These are phyloP conservation scores for Saccharomycopsis sp. DNA, from an alignment of 805 yeast species.

Conservation along the genomic window DNA sequence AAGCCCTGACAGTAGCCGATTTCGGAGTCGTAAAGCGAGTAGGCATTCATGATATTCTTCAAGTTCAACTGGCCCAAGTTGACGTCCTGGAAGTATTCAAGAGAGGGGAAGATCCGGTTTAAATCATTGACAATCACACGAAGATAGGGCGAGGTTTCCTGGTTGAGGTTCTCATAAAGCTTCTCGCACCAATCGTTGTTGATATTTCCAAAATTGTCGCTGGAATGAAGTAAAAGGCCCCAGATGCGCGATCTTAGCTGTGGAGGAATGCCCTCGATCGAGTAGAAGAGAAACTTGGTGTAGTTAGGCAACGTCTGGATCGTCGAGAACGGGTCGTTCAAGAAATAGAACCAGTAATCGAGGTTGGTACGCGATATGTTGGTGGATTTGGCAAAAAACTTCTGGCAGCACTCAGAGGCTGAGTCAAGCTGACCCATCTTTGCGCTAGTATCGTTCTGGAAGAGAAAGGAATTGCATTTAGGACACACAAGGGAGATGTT, in stretches of 20 bases:
- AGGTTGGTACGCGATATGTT: slow-evolving; percentile 28
- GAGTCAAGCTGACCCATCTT: slow-evolving; percentile 12
- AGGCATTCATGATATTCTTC: slow-evolving; percentile 53
- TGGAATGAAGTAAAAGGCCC: slow-evolving; percentile 29
- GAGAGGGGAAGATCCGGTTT: slow-evolving; percentile 51
- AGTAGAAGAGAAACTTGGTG: slow-evolving; percentile 37
- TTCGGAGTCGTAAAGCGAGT: slow-evolving; percentile 55
- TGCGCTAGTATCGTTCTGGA: slow-evolving; percentile 25
- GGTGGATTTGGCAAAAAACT: slow-evolving; percentile 15
- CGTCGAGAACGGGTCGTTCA: slow-evolving; percentile 39
- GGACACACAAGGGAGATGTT: slow-evolving; percentile 25
- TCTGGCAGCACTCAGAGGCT: slow-evolving; percentile 23
- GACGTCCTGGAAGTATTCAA: slow-evolving; percentile 40
- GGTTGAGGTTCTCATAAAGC: slow-evolving; percentile 33
- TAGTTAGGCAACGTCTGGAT: slow-evolving; percentile 42
- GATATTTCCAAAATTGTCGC: slow-evolving; percentile 23
- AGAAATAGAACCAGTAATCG: slow-evolving; percentile 39
- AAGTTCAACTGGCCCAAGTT: slow-evolving; percentile 38
- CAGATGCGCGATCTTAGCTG: slow-evolving; percentile 39
- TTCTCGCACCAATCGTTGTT: slow-evolving; percentile 26
- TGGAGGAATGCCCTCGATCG: slow-evolving; percentile 38
- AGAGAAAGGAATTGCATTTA: slow-evolving; percentile 25
- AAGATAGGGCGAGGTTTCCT: slow-evolving; percentile 37
- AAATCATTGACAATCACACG: slow-evolving; percentile 50
- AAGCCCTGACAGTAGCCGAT: slow-evolving; percentile 68